A percentile compares a stretch with the other conserved stretches of the same genome.
Evolutionary conservation across 345 rosid genomes (phyloP).

Genomic region (Anastatica hierochuntica): DNA sequence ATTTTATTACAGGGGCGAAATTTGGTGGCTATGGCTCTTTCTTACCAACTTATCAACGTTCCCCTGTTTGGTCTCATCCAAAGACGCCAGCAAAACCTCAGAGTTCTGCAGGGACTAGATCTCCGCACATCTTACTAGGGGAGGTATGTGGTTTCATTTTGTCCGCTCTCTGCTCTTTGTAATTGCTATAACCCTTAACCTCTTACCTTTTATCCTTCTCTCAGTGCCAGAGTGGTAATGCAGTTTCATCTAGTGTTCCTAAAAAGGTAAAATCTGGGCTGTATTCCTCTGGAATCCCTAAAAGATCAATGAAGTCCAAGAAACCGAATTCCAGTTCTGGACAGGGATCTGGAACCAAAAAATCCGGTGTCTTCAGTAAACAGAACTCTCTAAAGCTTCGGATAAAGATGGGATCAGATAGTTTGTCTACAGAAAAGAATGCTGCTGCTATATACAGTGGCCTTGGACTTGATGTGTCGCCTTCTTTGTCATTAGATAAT

Average conservation of each 20-base stretch:
- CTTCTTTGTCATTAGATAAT: conserved; percentile 68
- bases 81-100: conserved; percentile 49
- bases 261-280: conserved; percentile 38
- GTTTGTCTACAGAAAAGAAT: conserved; percentile 56
- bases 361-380: conserved; percentile 39
- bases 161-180: neutral
- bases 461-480: conserved; percentile 88
- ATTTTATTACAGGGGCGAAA: conserved; percentile 63
- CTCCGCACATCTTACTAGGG: conserved; percentile 42
- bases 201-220: conserved; percentile 12
- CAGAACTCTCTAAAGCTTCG: conserved; percentile 66
- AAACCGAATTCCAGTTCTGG: conserved; percentile 29
- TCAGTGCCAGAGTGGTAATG: conserved; percentile 42
- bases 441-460: conserved; percentile 83
- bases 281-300: conserved; percentile 25
- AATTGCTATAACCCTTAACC: conserved; percentile 6
- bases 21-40: conserved; percentile 98
- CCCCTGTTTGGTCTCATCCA: conserved; percentile 57
- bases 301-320: conserved; percentile 39
- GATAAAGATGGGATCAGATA: conserved; percentile 71
- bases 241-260: conserved; percentile 32
- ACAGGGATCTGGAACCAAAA: conserved; percentile 35
- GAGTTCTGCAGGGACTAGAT: conserved; percentile 35
- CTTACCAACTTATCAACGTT: conserved; percentile 68
- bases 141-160: conserved; percentile 48